A percentile compares a stretch with the other conserved stretches of the same genome.
These are phyloP conservation scores for Pterulicium gracile DNA, from an alignment of 1,284 basidiomycete species.

Conservation along the genomic window DNA sequence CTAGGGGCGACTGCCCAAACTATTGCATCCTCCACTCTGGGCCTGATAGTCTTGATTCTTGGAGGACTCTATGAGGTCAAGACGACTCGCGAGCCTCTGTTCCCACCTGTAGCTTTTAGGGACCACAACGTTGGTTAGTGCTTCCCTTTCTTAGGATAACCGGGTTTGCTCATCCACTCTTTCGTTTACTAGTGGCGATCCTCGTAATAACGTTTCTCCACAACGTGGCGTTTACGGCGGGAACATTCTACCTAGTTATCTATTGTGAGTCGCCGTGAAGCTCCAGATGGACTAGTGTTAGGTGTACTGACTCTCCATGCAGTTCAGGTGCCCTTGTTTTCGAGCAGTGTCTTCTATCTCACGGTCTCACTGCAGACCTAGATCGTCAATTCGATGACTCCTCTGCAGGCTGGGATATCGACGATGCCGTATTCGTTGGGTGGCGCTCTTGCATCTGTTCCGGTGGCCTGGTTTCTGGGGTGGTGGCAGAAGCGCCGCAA, in stretches of 20 bases:
- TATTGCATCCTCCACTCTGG: slow-evolving; percentile 44
- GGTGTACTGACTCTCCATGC: not conserved
- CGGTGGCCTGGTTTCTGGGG: slow-evolving; percentile 66
- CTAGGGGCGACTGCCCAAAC: slow-evolving; percentile 54
- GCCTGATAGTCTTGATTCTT: slow-evolving; percentile 38
- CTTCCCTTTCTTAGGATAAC: slow-evolving; percentile 7
- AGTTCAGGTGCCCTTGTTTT: slow-evolving; percentile 40
- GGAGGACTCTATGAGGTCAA: slow-evolving; percentile 56
- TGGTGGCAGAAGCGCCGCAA: slow-evolving; percentile 45
- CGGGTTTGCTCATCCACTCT: slow-evolving; percentile 13
- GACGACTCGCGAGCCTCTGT: slow-evolving; percentile 58
- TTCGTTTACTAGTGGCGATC: slow-evolving; percentile 39
- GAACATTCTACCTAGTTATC: slow-evolving; percentile 72
- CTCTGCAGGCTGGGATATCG: slow-evolving; percentile 56
- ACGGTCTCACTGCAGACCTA: too few relatives aligned
- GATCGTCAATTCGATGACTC: slow-evolving; percentile 56
- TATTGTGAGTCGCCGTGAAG: slow-evolving; percentile 28
- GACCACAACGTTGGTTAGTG: slow-evolving; percentile 46
- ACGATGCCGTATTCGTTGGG: slow-evolving; percentile 75
- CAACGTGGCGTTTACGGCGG: slow-evolving; percentile 69
- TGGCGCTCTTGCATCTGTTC: slow-evolving; percentile 70
- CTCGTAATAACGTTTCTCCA: slow-evolving; percentile 65
- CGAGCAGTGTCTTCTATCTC: slow-evolving; percentile 7
- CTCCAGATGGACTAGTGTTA: not conserved
- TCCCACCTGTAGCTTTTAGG: slow-evolving; percentile 53